Conservation (phyloP, 108 stramenopile genomes). For the Skeletonema tropicum region DNA sequence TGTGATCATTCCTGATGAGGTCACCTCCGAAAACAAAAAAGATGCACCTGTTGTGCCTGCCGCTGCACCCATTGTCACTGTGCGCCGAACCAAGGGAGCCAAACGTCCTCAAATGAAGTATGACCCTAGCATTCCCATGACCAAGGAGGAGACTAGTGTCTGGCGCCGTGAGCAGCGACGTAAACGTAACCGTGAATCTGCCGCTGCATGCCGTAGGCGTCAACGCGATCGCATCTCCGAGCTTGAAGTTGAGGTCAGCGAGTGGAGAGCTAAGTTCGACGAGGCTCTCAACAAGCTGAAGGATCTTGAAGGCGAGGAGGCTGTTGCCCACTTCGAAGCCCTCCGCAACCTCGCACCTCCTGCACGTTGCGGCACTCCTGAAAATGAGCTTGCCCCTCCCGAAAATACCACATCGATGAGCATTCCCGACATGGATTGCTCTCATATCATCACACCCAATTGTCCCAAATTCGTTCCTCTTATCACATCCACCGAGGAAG, state of each 20-base stretch:
- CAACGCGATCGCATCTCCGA: constrained; percentile 81
- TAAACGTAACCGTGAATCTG: constrained; percentile 84
- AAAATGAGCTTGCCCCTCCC: not conserved
- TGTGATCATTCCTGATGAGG: not conserved
- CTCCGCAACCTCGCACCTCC: constrained; percentile 13
- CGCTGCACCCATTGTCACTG: constrained; percentile 25
- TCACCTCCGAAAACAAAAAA: not conserved
- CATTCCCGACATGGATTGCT: constrained; percentile 6
- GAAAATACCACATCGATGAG: constrained; percentile 8
- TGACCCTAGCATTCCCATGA: constrained; percentile 86
- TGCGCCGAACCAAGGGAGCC: constrained; percentile 20
- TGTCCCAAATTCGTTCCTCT: constrained; percentile 10
- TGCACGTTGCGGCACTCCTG: constrained; percentile 6
- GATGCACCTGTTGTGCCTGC: constrained; percentile 12
- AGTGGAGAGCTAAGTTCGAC: constrained; percentile 80
- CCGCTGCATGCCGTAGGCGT: constrained; percentile 80
- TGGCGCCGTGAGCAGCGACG: constrained; percentile 87
- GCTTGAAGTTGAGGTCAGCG: constrained; percentile 73
- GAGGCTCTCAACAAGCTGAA: constrained; percentile 65
- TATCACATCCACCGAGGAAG: constrained; percentile 1
- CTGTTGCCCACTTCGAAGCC: constrained; percentile 18
- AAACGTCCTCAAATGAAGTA: constrained; percentile 77
- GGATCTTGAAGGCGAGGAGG: constrained; percentile 50
- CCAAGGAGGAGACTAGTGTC: constrained; percentile 75
- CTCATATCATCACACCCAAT: constrained; percentile 23